Evolutionary conservation across 148 eudicot species (phyloP), one percentile per base, ranked within the genome.

Genomic region (Silene conica): DNA sequence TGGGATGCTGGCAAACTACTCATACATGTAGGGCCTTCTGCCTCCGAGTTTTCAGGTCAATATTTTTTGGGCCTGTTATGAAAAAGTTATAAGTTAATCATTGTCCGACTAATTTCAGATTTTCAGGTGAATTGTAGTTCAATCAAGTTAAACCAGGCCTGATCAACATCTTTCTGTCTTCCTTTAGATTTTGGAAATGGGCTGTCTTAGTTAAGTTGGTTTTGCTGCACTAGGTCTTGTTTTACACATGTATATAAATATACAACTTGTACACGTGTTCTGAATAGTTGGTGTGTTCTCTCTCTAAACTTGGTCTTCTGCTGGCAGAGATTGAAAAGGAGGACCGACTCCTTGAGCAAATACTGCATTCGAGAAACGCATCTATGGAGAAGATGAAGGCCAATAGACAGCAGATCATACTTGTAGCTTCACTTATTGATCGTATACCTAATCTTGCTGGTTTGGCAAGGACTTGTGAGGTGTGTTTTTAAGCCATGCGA

Each of bases 391-490:
- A 83, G 78, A 77, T 88, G 25, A 92, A 81, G 67, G 88, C 90
- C 67, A 87, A 87, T 73, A 80, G 94, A 67, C 99, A 96, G 74
- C 82, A 90, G 56, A 72, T 96, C 58, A 83, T 96, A 78, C 85
- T 96, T 72, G 89, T 92, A 56, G 99, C 97, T 19, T 92, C 99
- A 41, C 84, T 96, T 18, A 76, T 96, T 77, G 99, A 96, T 83
- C 97, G 99, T 55, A 87, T 96, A 83, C 99, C 99, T 81, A 96
- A 96, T 76, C 97, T 96, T 74, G 99, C 99, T 81, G 99, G 99
- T 68, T 79, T 96, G 77, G 96, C 94, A 45, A 87, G 99, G 75
- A 92, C 99, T 22, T 96, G 99, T 82, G 99, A 96, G 94, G 97
- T 89, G 38, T 59, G 82, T 58, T 59, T n/a, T 57, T 62, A 34